Evolutionary conservation across 1,284 basidiomycete species (phyloP).

Genomic region (Takashimella tepidaria): DNA sequence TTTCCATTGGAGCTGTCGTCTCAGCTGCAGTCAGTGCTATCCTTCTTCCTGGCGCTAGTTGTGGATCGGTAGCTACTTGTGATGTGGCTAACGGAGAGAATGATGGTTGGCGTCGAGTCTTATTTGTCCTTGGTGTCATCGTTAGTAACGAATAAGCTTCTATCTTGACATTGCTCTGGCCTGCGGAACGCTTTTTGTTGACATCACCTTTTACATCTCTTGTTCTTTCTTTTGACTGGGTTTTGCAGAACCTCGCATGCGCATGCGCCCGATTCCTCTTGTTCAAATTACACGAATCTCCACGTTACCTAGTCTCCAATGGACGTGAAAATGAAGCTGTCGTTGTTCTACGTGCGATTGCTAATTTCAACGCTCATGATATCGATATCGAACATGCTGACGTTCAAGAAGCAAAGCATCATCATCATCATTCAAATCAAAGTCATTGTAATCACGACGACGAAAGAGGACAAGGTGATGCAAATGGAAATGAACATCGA

Average conservation of each 20-base stretch:
- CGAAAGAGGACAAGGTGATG: neutral
- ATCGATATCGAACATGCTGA: slow-evolving; percentile 64
- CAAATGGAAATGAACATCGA: neutral
- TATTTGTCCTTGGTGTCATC: slow-evolving; percentile 65
- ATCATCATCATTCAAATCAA: neutral
- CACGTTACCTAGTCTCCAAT: slow-evolving; percentile 79
- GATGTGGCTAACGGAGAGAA: slow-evolving; percentile 62
- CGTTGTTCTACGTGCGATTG: slow-evolving; percentile 72
- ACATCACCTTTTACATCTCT: neutral
- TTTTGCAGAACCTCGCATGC: slow-evolving; percentile 70
- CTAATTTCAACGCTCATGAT: slow-evolving; percentile 71
- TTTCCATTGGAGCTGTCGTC: slow-evolving; percentile 82
- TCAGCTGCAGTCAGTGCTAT: slow-evolving; percentile 71
- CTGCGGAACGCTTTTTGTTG: no score
- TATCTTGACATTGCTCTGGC: no score
- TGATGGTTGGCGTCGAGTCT: slow-evolving; percentile 78
- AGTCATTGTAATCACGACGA: no score
- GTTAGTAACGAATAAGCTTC: no score
- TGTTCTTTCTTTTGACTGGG: neutral
- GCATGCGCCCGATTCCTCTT: slow-evolving; percentile 79
- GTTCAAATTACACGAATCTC: slow-evolving; percentile 88
- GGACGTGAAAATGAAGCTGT: slow-evolving; percentile 76
- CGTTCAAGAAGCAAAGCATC: slow-evolving; percentile 47
- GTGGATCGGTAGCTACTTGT: slow-evolving; percentile 47
- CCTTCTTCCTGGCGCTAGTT: slow-evolving; percentile 72